phyloP scores from a whole-genome alignment of 2,329 filamentous ascomycete species.

The Beauveria medogensis region DNA sequence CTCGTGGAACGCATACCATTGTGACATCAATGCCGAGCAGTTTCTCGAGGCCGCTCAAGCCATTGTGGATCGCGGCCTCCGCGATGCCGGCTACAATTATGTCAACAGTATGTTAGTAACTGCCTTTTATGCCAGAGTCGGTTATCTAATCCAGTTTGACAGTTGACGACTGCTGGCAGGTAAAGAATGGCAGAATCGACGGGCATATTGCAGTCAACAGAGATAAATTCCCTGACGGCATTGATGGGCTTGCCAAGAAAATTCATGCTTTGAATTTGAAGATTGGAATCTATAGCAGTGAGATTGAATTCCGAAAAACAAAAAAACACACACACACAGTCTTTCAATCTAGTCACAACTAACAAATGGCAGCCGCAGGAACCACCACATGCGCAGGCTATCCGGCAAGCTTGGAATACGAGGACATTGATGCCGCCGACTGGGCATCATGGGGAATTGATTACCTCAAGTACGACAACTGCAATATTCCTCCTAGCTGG shows the following conservation, averaged over 20 bases:
- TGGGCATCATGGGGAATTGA: conserved; percentile 53
- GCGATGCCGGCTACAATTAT: conserved; percentile 48
- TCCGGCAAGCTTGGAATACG: conserved; percentile 46
- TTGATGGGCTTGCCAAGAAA: conserved; percentile 42
- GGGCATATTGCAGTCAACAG: conserved; percentile 38
- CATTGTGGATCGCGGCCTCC: conserved; percentile 40
- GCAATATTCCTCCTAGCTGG: conserved; percentile 1
- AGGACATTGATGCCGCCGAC: conserved; percentile 48
- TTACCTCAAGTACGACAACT: conserved; percentile 20
- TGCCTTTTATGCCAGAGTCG: too few species aligned
- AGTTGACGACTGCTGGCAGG: conserved; percentile 54
- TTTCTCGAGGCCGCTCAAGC: conserved; percentile 39
- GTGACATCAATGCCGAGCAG: conserved; percentile 41
- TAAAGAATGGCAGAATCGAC: conserved; percentile 32
- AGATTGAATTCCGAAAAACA: neutral
- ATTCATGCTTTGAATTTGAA: conserved; percentile 52
- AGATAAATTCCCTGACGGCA: conserved; percentile 49
- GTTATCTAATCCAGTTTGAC: neutral
- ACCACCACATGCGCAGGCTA: conserved; percentile 17
- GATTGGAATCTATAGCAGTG: conserved; percentile 50
- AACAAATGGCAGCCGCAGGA: conserved; percentile 8
- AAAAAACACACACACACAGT: too few species aligned
- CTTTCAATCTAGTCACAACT: neutral
- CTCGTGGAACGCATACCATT: conserved; percentile 45
- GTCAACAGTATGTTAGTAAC: conserved; percentile 33